phyloP scores from a whole-genome alignment of 495 filamentous ascomycete species.

The Aspergillus carlsbadensis region DNA sequence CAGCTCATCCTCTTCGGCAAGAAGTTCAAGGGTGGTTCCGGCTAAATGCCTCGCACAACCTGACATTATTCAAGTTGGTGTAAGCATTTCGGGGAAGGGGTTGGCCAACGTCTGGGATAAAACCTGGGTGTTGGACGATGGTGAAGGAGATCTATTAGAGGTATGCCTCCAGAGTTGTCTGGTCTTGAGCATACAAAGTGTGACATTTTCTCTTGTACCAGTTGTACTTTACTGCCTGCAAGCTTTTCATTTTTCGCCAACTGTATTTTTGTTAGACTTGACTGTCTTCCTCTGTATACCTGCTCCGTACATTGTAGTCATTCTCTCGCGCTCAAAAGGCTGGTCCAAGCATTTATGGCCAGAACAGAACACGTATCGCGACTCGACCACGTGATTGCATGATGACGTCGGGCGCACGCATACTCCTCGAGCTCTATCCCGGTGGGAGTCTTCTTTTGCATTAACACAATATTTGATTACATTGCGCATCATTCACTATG shows the following conservation, averaged over 20 bases:
- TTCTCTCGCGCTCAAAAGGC: too few relatives aligned
- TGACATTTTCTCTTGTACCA: slow-evolving; percentile 46
- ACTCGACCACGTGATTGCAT: too few relatives aligned
- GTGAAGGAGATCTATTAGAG: slow-evolving; percentile 48
- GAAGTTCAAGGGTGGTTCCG: slow-evolving; percentile 67
- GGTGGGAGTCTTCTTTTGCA: too few relatives aligned
- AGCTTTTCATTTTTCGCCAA: slow-evolving; percentile 44
- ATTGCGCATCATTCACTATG: slow-evolving; percentile 18
- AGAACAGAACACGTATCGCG: too few relatives aligned
- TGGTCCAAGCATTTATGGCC: too few relatives aligned
- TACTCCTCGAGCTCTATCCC: too few relatives aligned
- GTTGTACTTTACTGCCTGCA: slow-evolving; percentile 60
- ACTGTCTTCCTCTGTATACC: not conserved
- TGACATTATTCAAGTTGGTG: slow-evolving; percentile 18
- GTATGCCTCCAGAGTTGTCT: slow-evolving; percentile 46
- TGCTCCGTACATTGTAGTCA: not conserved
- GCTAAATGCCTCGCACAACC: slow-evolving; percentile 29
- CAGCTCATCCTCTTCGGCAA: slow-evolving; percentile 99
- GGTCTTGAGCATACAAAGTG: slow-evolving; percentile 50
- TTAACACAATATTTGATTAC: too few relatives aligned
- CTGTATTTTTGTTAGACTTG: slow-evolving; percentile 23
- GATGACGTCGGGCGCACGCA: too few relatives aligned
- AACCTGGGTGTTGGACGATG: slow-evolving; percentile 24
- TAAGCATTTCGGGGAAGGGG: slow-evolving; percentile 35
- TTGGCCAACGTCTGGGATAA: slow-evolving; percentile 25